A percentile compares a stretch with the other conserved stretches of the same genome.
Evolutionary conservation across 2,329 filamentous ascomycete species (phyloP).

Genomic region (Aureobasidium namibiae): DNA sequence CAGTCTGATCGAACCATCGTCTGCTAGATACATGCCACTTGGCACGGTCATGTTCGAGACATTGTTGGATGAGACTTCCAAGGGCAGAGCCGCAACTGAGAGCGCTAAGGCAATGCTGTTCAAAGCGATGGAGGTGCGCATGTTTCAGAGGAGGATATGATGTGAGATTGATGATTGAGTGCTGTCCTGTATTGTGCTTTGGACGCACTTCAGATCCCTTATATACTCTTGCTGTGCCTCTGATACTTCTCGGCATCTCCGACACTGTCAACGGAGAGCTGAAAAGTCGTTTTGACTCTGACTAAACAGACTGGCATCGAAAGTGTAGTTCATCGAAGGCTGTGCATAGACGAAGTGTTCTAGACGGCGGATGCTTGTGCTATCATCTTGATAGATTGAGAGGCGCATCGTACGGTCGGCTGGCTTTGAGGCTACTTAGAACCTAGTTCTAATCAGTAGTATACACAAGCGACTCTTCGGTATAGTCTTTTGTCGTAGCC

Average conservation of each 20-base stretch:
- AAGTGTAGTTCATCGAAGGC: neutral
- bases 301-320: neutral
- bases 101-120: neutral
- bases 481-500: neutral
- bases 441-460: neutral
- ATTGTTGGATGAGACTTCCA: neutral
- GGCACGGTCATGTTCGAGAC: neutral
- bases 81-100: neutral
- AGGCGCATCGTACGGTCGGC: neutral
- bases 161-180: neutral
- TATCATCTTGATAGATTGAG: neutral
- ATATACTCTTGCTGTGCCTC: neutral
- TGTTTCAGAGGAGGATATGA: neutral
- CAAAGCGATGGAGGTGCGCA: neutral
- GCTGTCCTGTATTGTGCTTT: neutral
- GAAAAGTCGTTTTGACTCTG: neutral
- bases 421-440: neutral
- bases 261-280: neutral
- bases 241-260: neutral
- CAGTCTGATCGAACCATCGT: neutral
- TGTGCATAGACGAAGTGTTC: neutral
- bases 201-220: neutral
- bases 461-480: neutral
- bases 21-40: neutral
- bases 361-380: neutral